Evolutionary conservation across 1,139 yeast species (phyloP).

Genomic region (Lodderomyces metapsilosis): DNA sequence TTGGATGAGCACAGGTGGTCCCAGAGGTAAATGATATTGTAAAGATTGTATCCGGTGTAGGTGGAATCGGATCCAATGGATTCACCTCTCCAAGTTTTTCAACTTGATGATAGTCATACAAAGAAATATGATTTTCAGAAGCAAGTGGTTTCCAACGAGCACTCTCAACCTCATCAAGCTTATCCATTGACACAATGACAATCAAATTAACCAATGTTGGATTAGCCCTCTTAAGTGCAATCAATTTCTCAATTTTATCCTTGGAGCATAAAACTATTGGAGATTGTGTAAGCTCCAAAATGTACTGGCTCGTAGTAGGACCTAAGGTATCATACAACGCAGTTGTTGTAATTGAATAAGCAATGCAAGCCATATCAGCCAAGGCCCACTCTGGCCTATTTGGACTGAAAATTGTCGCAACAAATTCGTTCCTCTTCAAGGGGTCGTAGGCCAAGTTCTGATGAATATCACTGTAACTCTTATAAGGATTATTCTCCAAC

Average conservation of each 20-base stretch:
- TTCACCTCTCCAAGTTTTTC: conserved; percentile 51
- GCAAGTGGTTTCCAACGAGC: conserved; percentile 19
- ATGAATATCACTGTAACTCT: conserved; percentile 27
- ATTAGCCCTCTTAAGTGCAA: conserved; percentile 25
- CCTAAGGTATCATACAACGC: conserved; percentile 45
- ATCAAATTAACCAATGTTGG: conserved; percentile 28
- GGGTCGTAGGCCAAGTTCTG: conserved; percentile 22
- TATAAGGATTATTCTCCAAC: conserved; percentile 43
- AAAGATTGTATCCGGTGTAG: conserved; percentile 53
- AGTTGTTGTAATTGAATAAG: conserved; percentile 36
- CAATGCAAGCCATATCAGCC: conserved; percentile 36
- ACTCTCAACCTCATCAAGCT: conserved; percentile 25
- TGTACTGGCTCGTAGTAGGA: conserved; percentile 32
- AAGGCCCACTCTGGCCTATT: conserved; percentile 41
- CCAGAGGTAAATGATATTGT: conserved; percentile 80
- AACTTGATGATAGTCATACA: conserved; percentile 44
- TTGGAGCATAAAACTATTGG: conserved; percentile 38
- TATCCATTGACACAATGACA: conserved; percentile 39
- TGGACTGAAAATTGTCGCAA: conserved; percentile 34
- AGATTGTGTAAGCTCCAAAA: conserved; percentile 32
- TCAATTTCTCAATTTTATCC: conserved; percentile 28
- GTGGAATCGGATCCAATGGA: conserved; percentile 47
- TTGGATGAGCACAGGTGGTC: conserved; percentile 67
- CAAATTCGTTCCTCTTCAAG: conserved; percentile 25
- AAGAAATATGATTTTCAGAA: conserved; percentile 22